Evolutionary conservation across 306 rosid species (phyloP), one percentile per base, ranked within the genome.

Genomic region (Delonix regia): DNA sequence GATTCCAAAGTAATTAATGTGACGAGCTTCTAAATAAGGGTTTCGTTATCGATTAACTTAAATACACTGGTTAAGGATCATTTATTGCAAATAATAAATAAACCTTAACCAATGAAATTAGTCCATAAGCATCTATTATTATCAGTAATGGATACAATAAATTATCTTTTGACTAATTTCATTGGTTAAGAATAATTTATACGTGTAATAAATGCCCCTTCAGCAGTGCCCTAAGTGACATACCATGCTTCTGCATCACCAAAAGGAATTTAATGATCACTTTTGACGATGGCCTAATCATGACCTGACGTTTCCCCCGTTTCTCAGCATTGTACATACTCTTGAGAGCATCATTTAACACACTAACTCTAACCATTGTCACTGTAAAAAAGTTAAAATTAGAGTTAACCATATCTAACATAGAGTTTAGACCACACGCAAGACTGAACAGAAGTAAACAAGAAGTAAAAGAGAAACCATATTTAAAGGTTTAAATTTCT

Each of bases 261-360:
- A 75, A 33, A 41, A 85, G 88, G 64, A 85, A 85, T 33, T 85
- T 85, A 42, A 85, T 81, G 24, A 85, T 74, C 13, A 85, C 88
- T 71, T 85, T 85, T 16, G 88, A 85, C 4, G 86, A 85, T 4
- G 88, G 88, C 80, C 86, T 75, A 16, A 85, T 85, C 88, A 85
- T 85, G 38, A 82, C 88, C 70, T 85, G 88, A 12, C 88, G 88
- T 52, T 85, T 85, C 19, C 88, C 88, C 52, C 86, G 64, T 74
- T 85, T 85, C 82, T 85, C 88, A 34, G 88, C 88, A 82, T 85
- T 85, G 80, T 85, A 85, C 88, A 85, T 85, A 75, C 86, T 82
- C 80, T 85, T 85, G 12, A 85, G 86, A 82, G 88, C 88, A 79
- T 85, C 88, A 30, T 85, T 85, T 55, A 85, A 42, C 5, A 79